Percentiles rank a stretch among this genome's conserved stretches.
Conservation (phyloP, 805 yeast species). For the Sugiyamaella chiloensis region DNA sequence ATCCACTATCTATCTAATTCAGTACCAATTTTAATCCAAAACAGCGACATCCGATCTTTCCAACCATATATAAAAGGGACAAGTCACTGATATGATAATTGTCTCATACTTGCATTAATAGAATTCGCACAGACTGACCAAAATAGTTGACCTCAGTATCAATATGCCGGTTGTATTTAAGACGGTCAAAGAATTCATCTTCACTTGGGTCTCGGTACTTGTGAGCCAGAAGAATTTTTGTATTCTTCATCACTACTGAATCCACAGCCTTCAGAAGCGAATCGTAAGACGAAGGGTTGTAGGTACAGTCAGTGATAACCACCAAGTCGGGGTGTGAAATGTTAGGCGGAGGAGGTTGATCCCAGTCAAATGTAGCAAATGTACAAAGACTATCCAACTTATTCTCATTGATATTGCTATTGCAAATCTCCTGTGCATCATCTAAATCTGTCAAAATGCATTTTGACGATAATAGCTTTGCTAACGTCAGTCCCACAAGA, state of each 20-base stretch:
- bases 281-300: slow-evolving; percentile 41
- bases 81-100: too few relatives aligned
- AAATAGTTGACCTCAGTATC: slow-evolving; percentile 10
- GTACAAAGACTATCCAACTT: slow-evolving; percentile 12
- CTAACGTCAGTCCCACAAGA: slow-evolving; percentile 35
- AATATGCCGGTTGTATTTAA: slow-evolving; percentile 6
- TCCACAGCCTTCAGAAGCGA: slow-evolving; percentile 33
- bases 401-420: slow-evolving; percentile 29
- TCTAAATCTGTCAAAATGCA: slow-evolving; percentile 36
- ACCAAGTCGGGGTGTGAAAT: slow-evolving; percentile 37
- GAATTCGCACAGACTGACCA: slow-evolving; percentile 14
- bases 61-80: too few relatives aligned
- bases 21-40: too few relatives aligned
- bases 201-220: slow-evolving; percentile 30
- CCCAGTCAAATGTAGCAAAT: slow-evolving; percentile 41
- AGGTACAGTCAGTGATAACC: slow-evolving; percentile 42
- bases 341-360: slow-evolving; percentile 23
- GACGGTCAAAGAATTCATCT: slow-evolving; percentile 20
- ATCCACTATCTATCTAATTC: too few relatives aligned
- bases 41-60: too few relatives aligned
- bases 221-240: slow-evolving; percentile 32
- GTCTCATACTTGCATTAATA: slow-evolving; percentile 9
- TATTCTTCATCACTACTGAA: slow-evolving; percentile 12
- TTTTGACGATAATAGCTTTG: slow-evolving; percentile 23
- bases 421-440: slow-evolving; percentile 39